Base-by-base conservation (phyloP, 495 filamentous ascomycete genomes). In the Xylaria palmicola region DNA sequence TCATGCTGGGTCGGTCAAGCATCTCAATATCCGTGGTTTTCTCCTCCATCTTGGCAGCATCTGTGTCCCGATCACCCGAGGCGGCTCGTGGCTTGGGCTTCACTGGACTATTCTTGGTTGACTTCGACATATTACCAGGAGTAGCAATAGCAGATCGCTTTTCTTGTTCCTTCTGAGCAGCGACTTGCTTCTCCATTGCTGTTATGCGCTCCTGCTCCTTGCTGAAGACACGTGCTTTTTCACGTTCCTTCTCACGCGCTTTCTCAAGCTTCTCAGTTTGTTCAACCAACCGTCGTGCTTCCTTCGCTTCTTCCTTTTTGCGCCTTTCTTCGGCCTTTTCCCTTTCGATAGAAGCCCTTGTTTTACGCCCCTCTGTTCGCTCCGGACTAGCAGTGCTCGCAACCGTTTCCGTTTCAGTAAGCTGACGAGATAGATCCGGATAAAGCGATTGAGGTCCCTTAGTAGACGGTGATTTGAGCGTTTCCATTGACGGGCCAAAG, bases 321-420 rank as follows among this genome's bases (percentile, higher is more conserved):
- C 82, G 81, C 69, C 84, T 88, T 65, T 88, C 77, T 72, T 91
- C 80, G 58, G 81, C 79, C 65, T 77, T 80, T 60, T 85, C 85
- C 27, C 85, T 79, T 68, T 95, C 91, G 2, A 86, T 86, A 4
- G 90, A 93, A 60, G 87, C 89, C 52, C 90, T 84, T 0, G 87
- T 90, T 61, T 86, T 82, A 27, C 85, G 82, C 22, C 80, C 79
- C 63, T 85, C 85, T 12, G 68, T 62, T 29, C 75, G 73, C 10
- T 67, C 56, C 8, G 77, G 77, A 56, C 79, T 81, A 4, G 67
- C 41, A 0, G 79, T 63, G 3, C 69, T 67, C 13, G 62, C 65
- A 30, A 70, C 53, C 17, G 69, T 54, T 45, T 73, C 61, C 3
- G 48, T 59, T 12, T 75, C 67, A 17, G 50, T 30, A n/a, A 66